Evolutionary conservation across 352 stramenopile genomes (phyloP).

Genomic region (Blastocystis sp.): DNA sequence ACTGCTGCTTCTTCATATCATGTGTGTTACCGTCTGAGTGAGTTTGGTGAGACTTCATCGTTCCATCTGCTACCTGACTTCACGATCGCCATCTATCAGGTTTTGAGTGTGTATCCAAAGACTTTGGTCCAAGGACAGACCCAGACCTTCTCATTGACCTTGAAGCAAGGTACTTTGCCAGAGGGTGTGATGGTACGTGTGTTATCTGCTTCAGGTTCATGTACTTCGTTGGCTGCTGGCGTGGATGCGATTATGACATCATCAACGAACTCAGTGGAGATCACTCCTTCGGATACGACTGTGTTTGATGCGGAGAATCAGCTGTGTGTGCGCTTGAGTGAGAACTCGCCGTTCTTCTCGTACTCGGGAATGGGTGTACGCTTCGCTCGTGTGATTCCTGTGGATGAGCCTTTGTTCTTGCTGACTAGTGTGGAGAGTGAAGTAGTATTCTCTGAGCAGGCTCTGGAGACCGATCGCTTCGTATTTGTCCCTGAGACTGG

Average conservation of each 20-base stretch:
- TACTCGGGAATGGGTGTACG: not conserved
- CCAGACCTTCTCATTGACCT: not conserved
- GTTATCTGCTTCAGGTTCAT: not conserved
- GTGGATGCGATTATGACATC: slow-evolving; percentile 1
- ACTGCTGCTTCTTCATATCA: not conserved
- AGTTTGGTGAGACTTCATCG: slow-evolving; percentile 27
- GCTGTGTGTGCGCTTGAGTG: slow-evolving; percentile 9
- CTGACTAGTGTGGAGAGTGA: not conserved
- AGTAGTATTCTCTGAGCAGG: slow-evolving; percentile 9
- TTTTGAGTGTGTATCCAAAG: not conserved
- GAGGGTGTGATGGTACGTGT: slow-evolving; percentile 37
- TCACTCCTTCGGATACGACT: slow-evolving; percentile 2
- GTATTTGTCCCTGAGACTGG: not conserved
- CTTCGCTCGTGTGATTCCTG: slow-evolving; percentile 24
- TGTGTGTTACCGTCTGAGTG: slow-evolving; percentile 29
- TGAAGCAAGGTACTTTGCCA: slow-evolving; percentile 18
- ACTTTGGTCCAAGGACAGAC: slow-evolving; percentile 43
- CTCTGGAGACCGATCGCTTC: not conserved
- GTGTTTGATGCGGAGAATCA: slow-evolving; percentile 49
- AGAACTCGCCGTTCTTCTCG: slow-evolving; percentile 26
- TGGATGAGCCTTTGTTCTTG: slow-evolving; percentile 41
- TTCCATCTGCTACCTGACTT: not conserved
- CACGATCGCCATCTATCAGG: slow-evolving; percentile 1
- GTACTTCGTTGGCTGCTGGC: not conserved
- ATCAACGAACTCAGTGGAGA: not conserved